Evolutionary conservation across 352 stramenopile species (phyloP).

Genomic region (Phytophthora fragariae): DNA sequence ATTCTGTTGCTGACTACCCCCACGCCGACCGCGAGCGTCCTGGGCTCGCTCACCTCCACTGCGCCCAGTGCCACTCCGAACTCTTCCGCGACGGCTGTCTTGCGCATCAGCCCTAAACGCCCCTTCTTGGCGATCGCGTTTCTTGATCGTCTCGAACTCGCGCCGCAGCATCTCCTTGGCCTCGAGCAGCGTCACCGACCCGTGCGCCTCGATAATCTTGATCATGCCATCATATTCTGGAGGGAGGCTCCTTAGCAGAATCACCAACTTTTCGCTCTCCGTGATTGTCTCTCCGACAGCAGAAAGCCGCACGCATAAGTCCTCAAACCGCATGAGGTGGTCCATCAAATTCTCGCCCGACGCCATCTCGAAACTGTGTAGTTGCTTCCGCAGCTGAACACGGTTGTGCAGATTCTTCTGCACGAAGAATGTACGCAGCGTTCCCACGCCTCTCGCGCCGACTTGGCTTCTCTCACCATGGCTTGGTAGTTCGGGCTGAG

Average conservation of each 20-base stretch:
- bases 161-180: conserved; percentile 36
- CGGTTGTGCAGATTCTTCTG: conserved; percentile 26
- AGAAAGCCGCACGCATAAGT: conserved; percentile 16
- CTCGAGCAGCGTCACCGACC: conserved; percentile 17
- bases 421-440: conserved; percentile 24
- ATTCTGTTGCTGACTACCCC: no score
- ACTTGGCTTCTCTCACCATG: conserved; percentile 15
- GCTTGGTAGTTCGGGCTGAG: no score
- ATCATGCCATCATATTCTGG: conserved; percentile 35
- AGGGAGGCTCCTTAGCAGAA: conserved; percentile 20
- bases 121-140: conserved; percentile 6
- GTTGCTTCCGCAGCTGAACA: conserved; percentile 29
- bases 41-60: no score
- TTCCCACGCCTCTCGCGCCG: conserved; percentile 18
- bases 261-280: conserved; percentile 18
- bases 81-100: not conserved
- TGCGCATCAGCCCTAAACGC: conserved; percentile 16
- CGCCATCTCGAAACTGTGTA: conserved; percentile 17
- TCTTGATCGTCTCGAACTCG: conserved; percentile 15
- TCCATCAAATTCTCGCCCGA: conserved; percentile 23
- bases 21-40: no score
- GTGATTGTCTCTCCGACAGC: conserved; percentile 17
- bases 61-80: conserved; percentile 1
- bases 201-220: conserved; percentile 24
- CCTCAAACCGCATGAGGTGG: conserved; percentile 24